phyloP scores from a whole-genome alignment of 371 early-diverging fungal species.

The Massospora cicadina region DNA sequence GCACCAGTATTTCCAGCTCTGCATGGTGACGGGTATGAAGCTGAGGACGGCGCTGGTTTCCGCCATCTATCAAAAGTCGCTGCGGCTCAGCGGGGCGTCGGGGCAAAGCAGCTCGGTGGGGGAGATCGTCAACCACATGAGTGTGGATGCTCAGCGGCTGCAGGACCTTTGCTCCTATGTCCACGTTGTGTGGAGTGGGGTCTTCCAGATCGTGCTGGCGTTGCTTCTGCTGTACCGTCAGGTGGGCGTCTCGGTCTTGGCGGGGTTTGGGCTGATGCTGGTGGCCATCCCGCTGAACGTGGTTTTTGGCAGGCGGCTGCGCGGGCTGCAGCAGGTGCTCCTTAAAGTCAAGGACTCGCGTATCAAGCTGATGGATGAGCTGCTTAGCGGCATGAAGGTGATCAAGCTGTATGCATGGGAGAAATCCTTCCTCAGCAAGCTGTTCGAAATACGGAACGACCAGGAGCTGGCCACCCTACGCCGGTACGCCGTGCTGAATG shows the following conservation, averaged over 20 bases:
- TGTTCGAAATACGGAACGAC: slow-evolving; percentile 54
- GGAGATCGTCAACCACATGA: slow-evolving; percentile 77
- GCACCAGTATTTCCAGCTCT: slow-evolving; percentile 81
- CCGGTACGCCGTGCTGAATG: slow-evolving; percentile 43
- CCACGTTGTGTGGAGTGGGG: slow-evolving; percentile 73
- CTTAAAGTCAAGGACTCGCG: slow-evolving; percentile 84
- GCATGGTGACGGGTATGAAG: slow-evolving; percentile 53
- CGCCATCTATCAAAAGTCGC: slow-evolving; percentile 72
- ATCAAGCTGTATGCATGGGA: slow-evolving; percentile 71
- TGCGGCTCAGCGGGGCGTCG: slow-evolving; percentile 58
- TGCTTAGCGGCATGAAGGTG: slow-evolving; percentile 81
- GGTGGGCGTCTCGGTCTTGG: slow-evolving; percentile 71
- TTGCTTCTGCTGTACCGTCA: slow-evolving; percentile 63
- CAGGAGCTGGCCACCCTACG: slow-evolving; percentile 55
- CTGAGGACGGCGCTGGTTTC: slow-evolving; percentile 66
- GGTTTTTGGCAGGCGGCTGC: slow-evolving; percentile 35
- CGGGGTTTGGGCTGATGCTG: slow-evolving; percentile 71
- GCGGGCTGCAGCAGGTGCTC: slow-evolving; percentile 56
- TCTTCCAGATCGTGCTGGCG: slow-evolving; percentile 74
- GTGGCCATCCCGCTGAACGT: slow-evolving; percentile 56
- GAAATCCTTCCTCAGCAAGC: slow-evolving; percentile 20
- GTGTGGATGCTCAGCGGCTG: slow-evolving; percentile 69
- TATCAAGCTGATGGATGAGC: slow-evolving; percentile 84
- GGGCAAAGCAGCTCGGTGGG: slow-evolving; percentile 57
- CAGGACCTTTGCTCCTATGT: slow-evolving; percentile 50